These are phyloP conservation scores for Candida smagusa DNA, from an alignment of 1,139 yeast species.

Conservation along the genomic window DNA sequence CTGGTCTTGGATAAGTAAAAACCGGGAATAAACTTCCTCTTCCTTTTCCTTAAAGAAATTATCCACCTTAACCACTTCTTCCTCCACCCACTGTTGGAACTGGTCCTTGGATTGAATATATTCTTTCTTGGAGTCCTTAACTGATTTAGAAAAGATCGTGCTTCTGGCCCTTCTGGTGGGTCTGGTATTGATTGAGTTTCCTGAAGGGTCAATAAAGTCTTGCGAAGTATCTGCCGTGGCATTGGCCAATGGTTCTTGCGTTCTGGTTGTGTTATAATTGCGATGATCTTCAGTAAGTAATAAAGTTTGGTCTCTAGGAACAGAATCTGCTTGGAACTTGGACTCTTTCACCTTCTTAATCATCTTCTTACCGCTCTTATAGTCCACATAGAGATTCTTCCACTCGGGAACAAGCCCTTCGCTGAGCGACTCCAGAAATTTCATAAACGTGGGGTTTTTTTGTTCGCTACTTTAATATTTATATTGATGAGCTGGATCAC, in stretches of 20 bases:
- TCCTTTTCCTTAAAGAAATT: slow-evolving; percentile 59
- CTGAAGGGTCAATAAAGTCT: neutral
- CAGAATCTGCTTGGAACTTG: slow-evolving; percentile 4
- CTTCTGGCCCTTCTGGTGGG: slow-evolving; percentile 24
- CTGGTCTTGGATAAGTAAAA: slow-evolving; percentile 64
- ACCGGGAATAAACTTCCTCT: slow-evolving; percentile 57
- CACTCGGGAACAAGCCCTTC: slow-evolving; percentile 79
- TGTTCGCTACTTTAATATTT: too few relatives aligned
- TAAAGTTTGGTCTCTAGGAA: slow-evolving; percentile 17
- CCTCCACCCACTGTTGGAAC: slow-evolving; percentile 61
- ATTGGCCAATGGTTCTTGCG: slow-evolving; percentile 1
- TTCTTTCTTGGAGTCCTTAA: slow-evolving; percentile 18
- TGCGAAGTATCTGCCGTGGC: slow-evolving; percentile 2
- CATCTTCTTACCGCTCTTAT: slow-evolving; percentile 50
- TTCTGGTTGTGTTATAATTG: slow-evolving; percentile 2
- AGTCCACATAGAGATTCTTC: slow-evolving; percentile 77
- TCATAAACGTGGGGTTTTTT: slow-evolving; percentile 32
- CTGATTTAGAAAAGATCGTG: slow-evolving; percentile 9
- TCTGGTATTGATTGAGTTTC: slow-evolving; percentile 7
- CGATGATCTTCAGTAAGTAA: slow-evolving; percentile 11
- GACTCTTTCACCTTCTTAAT: slow-evolving; percentile 24
- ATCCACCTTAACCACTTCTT: slow-evolving; percentile 58
- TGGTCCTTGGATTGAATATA: slow-evolving; percentile 30
- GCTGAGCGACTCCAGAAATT: slow-evolving; percentile 57
- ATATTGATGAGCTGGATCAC: too few relatives aligned